Evolutionary conservation across 1,284 basidiomycete species (phyloP), one percentile per base, ranked within the genome.

Genomic region (Tilletia caries): DNA sequence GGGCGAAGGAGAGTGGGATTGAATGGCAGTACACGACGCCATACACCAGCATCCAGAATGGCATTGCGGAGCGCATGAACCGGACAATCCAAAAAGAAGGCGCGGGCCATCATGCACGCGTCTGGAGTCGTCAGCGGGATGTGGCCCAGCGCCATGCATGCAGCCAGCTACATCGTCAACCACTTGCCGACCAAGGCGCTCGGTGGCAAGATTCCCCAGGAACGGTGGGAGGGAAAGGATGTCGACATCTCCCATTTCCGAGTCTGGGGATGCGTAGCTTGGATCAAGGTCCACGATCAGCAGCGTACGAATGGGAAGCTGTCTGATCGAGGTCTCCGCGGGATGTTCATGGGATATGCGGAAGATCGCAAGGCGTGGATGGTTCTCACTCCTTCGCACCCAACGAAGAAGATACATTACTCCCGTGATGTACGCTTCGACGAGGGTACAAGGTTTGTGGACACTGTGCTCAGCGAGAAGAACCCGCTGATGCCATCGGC

Each of bases 381-480:
- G 48, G 48, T 50, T 18, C 20, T 50, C 48, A 50, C 48, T 8
- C 48, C 48, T n/a, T 50, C 48, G 5, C 48, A 50, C 20, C 48
- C 48, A 27, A 50, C 48, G 4, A 50, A 50, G 48, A 50, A 50
- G 48, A 6, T 50, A 6, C 48, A 50, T 50, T 50, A 50, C 25
- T 50, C 48, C 5, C 48, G 48, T 50, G 48, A 50, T 50, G 48
- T 50, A 50, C 48, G 48, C 18, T 50, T 50, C 48, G 48, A 50
- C 48, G 48, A 50, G 20, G 25, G 48, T 5, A 50, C 20, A n/a
- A 20, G 48, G 20, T 50, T n/a, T 50, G 48, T 50, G 20, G 48
- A 50, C 20, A 50, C 48, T 4, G 48, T 50, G 20, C 48, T 50
- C 48, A 50, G 48, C 48, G 48, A 6, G 20, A 20, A 50, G 48